Evolutionary conservation across 2,329 filamentous ascomycete species (phyloP).

Genomic region (Ophiocordyceps polyrhachis-furcata): DNA sequence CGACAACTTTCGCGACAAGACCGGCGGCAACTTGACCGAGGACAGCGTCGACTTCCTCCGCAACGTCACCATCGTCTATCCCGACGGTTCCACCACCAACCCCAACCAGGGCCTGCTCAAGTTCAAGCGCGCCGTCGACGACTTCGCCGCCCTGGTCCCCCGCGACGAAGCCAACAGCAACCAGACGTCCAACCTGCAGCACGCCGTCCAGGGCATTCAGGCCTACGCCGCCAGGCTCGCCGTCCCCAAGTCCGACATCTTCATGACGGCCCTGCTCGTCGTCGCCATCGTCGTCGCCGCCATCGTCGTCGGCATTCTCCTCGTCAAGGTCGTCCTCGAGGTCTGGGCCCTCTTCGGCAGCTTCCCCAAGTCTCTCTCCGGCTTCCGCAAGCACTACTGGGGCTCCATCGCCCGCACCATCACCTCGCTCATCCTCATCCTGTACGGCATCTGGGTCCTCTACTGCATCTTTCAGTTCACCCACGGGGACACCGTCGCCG

Average conservation of each 20-base stretch:
- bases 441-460: constrained; percentile 89
- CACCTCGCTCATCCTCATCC: constrained; percentile 71
- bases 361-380: constrained; percentile 60
- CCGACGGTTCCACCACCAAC: constrained; percentile 35
- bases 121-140: constrained; percentile 34
- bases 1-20: constrained; percentile 60
- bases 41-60: constrained; percentile 57
- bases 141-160: constrained; percentile 28
- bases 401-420: constrained; percentile 75
- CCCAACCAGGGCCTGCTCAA: constrained; percentile 19
- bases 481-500: constrained; percentile 83
- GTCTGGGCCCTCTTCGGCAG: constrained; percentile 76
- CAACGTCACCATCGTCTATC: constrained; percentile 58
- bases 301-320: constrained; percentile 65
- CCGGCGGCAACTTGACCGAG: constrained; percentile 73
- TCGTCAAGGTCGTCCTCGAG: constrained; percentile 84
- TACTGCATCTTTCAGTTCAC: constrained; percentile 96
- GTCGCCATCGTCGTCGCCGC: constrained; percentile 73
- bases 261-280: constrained; percentile 84
- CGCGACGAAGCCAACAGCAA: constrained; percentile 11
- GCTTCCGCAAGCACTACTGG: constrained; percentile 96
- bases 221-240: constrained; percentile 67
- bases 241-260: constrained; percentile 78
- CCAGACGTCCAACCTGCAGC: constrained; percentile 15
- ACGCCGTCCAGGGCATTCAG: constrained; percentile 55